Conservation (phyloP, 352 stramenopile genomes). For the Blastocystis sp. region DNA sequence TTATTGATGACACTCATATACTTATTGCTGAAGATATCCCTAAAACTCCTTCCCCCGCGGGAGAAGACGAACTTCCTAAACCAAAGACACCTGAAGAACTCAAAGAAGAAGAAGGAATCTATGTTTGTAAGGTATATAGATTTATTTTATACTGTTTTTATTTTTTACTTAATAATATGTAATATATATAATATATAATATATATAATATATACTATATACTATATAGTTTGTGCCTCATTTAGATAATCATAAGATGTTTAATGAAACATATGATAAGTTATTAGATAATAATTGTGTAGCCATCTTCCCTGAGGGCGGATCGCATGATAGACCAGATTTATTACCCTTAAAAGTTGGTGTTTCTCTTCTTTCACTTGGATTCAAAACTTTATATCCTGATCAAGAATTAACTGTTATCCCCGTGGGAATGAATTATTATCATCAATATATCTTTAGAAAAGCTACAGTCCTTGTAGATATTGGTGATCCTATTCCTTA, state of each 20-base stretch:
- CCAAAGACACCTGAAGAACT: no score
- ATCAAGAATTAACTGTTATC: constrained; percentile 27
- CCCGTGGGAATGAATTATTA: constrained; percentile 38
- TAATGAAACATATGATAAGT: not conserved
- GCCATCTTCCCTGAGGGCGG: constrained; percentile 35
- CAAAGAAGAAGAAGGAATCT: no score
- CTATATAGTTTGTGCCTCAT: constrained; percentile 34
- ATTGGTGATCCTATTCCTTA: constrained; percentile 21
- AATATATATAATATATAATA: no score
- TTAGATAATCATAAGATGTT: constrained; percentile 37
- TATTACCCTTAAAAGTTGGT: constrained; percentile 31
- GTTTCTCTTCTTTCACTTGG: constrained; percentile 31
- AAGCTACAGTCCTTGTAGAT: constrained; percentile 21
- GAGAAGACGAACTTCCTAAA: no score
- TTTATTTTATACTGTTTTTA: no score
- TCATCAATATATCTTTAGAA: constrained; percentile 28
- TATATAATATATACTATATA: no score
- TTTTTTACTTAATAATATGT: no score
- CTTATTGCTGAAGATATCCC: no score
- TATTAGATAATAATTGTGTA: constrained; percentile 17
- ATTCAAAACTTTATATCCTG: constrained; percentile 20
- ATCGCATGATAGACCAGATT: constrained; percentile 22
- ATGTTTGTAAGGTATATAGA: no score
- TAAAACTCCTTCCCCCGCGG: no score
- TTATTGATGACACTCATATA: no score